Evolutionary conservation across 768 basidiomycete genomes (phyloP), one percentile per base, ranked within the genome.

Genomic region (Lactarius akahatsu): DNA sequence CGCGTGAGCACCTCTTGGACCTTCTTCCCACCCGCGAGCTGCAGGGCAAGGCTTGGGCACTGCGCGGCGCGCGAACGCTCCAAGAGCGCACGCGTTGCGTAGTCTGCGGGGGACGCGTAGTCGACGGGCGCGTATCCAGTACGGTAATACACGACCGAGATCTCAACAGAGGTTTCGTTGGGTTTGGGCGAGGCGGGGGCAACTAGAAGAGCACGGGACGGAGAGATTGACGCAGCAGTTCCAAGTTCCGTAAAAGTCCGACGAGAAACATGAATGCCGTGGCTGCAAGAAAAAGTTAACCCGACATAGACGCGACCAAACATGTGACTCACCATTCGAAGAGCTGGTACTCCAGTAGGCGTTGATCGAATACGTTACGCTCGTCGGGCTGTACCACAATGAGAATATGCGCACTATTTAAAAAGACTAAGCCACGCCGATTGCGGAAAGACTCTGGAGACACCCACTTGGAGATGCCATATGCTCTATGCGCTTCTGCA

Each of bases 21-120:
- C 74, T 97, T 97, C 81, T 99, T 99, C 3, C 90, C 88, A 0
- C 96, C 96, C 0, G 96, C 94, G n/a, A 98, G 86, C 70, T 98
- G 96, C 16, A 98, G 82, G 6, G 90, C 87, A 70, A 98, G 86
- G 1, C 87, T 86, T 0, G 96, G 96, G 73, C 96, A 99, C 69
- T 98, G 96, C 80, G 95, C 94, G 0, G 96, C 94, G 60, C 77
- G 80, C 7, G 90, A 91, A 45, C 86, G 81, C 74, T 98, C 96
- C 41, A 98, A 81, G 16, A 86, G 76, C 71, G 90, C 83, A 9
- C 96, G 91, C 1, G 87, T 90, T 9, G 76, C 73, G 78, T 92
- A 98, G 57, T 89, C 84, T 6, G 76, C 64, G 0, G 83, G 73
- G 0, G 87, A 83, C 0, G 87, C 85, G 77, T 90, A 94, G 75